Conservation (phyloP, 257 asterid genomes). For the Salvia rosmarinus region DNA sequence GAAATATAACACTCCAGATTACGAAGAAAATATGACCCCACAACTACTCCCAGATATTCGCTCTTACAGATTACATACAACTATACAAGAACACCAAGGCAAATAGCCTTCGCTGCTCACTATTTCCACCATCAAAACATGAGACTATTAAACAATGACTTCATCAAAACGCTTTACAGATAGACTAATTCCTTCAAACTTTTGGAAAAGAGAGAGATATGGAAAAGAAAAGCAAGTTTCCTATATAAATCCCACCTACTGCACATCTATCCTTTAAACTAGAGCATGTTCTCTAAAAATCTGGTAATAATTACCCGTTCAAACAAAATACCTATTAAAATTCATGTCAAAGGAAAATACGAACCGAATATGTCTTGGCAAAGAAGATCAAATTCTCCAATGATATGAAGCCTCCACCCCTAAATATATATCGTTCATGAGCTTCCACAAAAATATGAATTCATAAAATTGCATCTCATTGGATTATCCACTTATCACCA, state of each 20-base stretch:
- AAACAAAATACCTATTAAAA: background rate
- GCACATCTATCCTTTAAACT: no score
- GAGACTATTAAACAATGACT: background rate
- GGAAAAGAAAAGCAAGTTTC: background rate
- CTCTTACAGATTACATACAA: background rate
- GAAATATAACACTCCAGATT: no score
- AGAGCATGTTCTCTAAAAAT: background rate
- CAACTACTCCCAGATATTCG: background rate
- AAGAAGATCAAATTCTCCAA: no score
- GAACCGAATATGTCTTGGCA: constrained; percentile 66
- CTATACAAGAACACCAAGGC: background rate
- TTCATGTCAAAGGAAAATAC: constrained; percentile 40
- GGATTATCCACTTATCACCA: constrained; percentile 12
- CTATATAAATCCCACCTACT: no score
- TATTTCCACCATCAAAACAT: background rate
- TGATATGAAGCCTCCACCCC: no score
- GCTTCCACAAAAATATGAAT: constrained; percentile 25
- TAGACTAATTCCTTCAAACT: background rate
- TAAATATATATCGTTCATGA: no score
- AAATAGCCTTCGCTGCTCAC: background rate
- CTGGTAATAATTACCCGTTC: background rate
- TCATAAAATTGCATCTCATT: constrained; percentile 1
- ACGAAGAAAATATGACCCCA: background rate
- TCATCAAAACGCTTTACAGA: background rate
- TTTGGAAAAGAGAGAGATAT: background rate